phyloP scores from a whole-genome alignment of 2,329 filamentous ascomycete species.

The Fusarium burgessii region DNA sequence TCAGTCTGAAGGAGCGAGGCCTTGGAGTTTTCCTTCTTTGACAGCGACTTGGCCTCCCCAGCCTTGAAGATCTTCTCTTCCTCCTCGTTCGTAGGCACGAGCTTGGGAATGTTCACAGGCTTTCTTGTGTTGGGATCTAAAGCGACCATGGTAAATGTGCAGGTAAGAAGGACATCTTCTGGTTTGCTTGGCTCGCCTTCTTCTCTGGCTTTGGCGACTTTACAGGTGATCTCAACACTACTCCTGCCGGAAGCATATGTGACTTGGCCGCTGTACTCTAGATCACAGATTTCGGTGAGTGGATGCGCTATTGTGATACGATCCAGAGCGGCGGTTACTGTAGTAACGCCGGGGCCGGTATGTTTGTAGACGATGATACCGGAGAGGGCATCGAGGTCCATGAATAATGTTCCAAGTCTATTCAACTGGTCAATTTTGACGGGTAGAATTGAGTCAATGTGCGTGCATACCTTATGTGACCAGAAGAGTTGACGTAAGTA shows the following conservation, averaged over 20 bases:
- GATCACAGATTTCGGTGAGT: constrained; percentile 80
- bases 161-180: constrained; percentile 59
- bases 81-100: constrained; percentile 43
- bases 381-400: constrained; percentile 83
- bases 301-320: constrained; percentile 73
- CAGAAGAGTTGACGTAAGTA: constrained; percentile 80
- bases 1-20: constrained; percentile 45
- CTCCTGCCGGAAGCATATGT: constrained; percentile 79
- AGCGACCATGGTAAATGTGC: constrained; percentile 52
- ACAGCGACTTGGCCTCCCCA: constrained; percentile 44
- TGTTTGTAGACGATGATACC: constrained; percentile 81
- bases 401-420: constrained; percentile 76
- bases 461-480: constrained; percentile 68
- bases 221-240: constrained; percentile 79
- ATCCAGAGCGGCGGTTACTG: constrained; percentile 63
- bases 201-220: constrained; percentile 75
- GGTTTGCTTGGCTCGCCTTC: constrained; percentile 65
- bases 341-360: constrained; percentile 66
- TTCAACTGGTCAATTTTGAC: neutral
- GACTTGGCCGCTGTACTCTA: constrained; percentile 73
- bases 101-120: constrained; percentile 44
- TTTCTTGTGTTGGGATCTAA: constrained; percentile 47
- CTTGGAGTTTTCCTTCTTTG: constrained; percentile 44
- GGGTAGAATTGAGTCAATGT: too few relatives aligned
- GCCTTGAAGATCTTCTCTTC: constrained; percentile 46